These are phyloP conservation scores for Trypanosoma lewisi DNA, from an alignment of 208 protist species.

Conservation along the genomic window DNA sequence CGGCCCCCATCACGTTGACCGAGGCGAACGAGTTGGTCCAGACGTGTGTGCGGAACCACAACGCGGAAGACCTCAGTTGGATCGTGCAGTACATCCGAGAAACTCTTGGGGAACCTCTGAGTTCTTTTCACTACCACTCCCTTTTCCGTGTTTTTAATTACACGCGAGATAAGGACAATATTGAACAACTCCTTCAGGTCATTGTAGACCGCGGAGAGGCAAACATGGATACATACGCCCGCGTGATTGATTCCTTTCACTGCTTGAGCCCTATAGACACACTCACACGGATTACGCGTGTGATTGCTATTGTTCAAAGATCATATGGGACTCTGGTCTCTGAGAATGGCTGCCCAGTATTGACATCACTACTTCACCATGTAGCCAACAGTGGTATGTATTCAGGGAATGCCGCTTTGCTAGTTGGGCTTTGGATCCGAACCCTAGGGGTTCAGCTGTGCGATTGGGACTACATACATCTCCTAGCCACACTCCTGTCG, in stretches of 20 bases:
- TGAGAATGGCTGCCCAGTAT: slow-evolving; percentile 34
- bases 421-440: slow-evolving; percentile 80
- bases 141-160: slow-evolving; percentile 83
- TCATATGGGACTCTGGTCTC: slow-evolving; percentile 48
- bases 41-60: slow-evolving; percentile 65
- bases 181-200: slow-evolving; percentile 73
- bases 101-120: slow-evolving; percentile 53
- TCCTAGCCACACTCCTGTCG: slow-evolving; percentile 41
- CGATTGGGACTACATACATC: slow-evolving; percentile 75
- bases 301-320: slow-evolving; percentile 44
- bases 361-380: slow-evolving; percentile 80
- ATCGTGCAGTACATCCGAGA: slow-evolving; percentile 78
- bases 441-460: slow-evolving; percentile 54
- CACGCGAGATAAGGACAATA: slow-evolving; percentile 59
- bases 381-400: slow-evolving; percentile 35
- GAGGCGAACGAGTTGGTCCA: slow-evolving; percentile 71
- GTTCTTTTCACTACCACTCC: slow-evolving; percentile 68
- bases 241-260: slow-evolving; percentile 72
- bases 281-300: slow-evolving; percentile 42
- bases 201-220: slow-evolving; percentile 56
- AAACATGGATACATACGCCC: slow-evolving; percentile 67
- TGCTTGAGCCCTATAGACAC: slow-evolving; percentile 51
- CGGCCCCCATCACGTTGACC: slow-evolving; percentile 7
- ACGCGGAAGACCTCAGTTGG: slow-evolving; percentile 61
- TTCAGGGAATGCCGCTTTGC: slow-evolving; percentile 36